Evolutionary conservation across 345 rosid species (phyloP).

Genomic region (Eutrema heterophyllum): DNA sequence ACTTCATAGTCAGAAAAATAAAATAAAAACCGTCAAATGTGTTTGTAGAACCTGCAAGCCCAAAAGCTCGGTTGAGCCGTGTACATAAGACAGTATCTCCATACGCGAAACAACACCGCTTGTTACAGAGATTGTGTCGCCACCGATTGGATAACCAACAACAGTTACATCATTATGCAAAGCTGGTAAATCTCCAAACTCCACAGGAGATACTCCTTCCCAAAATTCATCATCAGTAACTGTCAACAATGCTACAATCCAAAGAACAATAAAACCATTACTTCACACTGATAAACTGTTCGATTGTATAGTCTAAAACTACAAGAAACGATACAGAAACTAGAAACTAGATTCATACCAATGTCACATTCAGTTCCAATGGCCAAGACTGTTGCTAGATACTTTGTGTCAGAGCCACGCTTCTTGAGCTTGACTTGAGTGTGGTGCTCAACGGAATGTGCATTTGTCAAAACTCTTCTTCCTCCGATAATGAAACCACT

Average conservation of each 20-base stretch:
- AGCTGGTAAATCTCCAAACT: conserved; percentile 90
- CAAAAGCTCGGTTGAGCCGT: conserved; percentile 90
- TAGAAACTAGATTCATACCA: conserved; percentile 37
- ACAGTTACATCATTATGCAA: conserved; percentile 97
- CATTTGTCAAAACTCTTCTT: conserved; percentile 79
- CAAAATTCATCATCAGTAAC: conserved; percentile 86
- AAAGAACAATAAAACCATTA: neutral
- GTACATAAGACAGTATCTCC: conserved; percentile 85
- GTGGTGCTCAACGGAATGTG: conserved; percentile 90
- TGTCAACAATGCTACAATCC: conserved; percentile 39
- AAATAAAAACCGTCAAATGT: neutral
- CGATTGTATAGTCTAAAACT: neutral
- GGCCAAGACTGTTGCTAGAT: conserved; percentile 80
- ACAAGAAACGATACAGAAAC: neutral
- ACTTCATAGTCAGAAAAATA: neutral
- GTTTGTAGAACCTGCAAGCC: conserved; percentile 63
- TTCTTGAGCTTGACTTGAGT: conserved; percentile 91
- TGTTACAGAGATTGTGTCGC: conserved; percentile 94
- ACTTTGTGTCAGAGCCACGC: conserved; percentile 89
- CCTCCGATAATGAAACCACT: conserved; percentile 78
- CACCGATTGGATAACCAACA: conserved; percentile 95
- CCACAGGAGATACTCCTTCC: conserved; percentile 83
- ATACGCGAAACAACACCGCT: conserved; percentile 95
- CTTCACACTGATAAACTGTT: neutral
- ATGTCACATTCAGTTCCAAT: conserved; percentile 93